Evolutionary conservation across 305 asterid genomes (phyloP), one percentile per base, ranked within the genome.

Genomic region (Fraxinus velutina): DNA sequence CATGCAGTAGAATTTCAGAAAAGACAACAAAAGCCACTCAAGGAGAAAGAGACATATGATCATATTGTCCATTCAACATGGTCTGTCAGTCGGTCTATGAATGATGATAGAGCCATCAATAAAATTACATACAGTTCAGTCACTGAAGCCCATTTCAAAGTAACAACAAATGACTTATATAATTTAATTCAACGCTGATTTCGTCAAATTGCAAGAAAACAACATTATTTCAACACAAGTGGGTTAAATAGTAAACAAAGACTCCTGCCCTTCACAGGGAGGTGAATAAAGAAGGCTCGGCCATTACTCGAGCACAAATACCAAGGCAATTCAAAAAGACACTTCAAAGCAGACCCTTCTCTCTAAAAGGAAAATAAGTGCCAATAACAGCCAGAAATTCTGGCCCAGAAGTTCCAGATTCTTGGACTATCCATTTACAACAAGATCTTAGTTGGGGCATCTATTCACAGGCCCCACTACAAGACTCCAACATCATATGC

Each of bases 391-490:
- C 75, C 75, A 68, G n/a, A 64, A 64, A 64, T 64, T 22, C 73
- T 24, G 73, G 73, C 6, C 73, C 73, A 64, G 37, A 29, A 68
- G 64, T 78, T 19, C 15, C 52, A 64, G 85, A 84, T 86, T 86
- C 82, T 81, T 37, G 82, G 75, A 36, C 78, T 34, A 76, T 57
- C 85, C 77, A 82, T 72, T 73, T 55, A 68, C 84, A 52, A 75
- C 85, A 82, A 86, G 78, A 83, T 84, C 88, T 44, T 72, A 70
- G 82, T 52, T 85, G 81, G 62, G 85, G 82, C 83, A 86, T 85
- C 87, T 60, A 83, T 83, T 89, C 80, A 84, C 37, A 85, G 89
- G 87, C 47, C 90, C 92, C 92, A 87, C 89, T 55, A 75, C 84
- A 39, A 66, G 22, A 84, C 62, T 64, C 44, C 78, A 52, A 73